Base-by-base conservation (phyloP, 176 grass and related monocot species). In the Avena sativa region DNA sequence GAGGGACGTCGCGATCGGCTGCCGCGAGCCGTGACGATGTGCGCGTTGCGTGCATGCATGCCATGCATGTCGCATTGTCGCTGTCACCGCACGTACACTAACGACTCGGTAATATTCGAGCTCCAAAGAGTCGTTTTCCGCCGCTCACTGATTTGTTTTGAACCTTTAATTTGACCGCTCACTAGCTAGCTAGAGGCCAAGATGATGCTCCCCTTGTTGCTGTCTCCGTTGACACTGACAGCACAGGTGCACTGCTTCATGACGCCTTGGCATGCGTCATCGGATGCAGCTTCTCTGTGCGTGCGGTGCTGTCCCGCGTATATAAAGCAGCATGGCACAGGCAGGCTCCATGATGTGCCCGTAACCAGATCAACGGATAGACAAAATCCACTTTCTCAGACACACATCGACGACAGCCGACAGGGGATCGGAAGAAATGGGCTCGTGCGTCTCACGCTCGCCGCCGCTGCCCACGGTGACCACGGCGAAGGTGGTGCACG, bases 401-500 rank as follows among this genome's bases (percentile, higher is more conserved):
- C 65, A 10, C 30, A 36, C 52, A 55, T 55, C 52, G 52, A 3
- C 52, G 52, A 3, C 53, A 4, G 15, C 53, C 67, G 67, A 40
- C 34, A 70, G 67, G 38, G 5, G 38, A 6, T 4, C 6, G 49
- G 10, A 50, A 49, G 7, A 17, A 28, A 97, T 97, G 95, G 95
- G 92, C 4, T 88, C 84, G 17, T 94, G 88, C 90, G 38, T 89
- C 81, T 94, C 92, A 9, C 63, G 44, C 60, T 74, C 85, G 53
- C 20, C 83, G 81, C 2, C 52, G n/a, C 25, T 34, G 19, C 44
- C 1, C 40, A 12, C 28, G 17, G 19, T 51, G 12, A 11, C 48
- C 48, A 87, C 88, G n/a, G 90, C 86, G 6, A 95, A 82, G 79
- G 91, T 98, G 4, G 74, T 98, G 57, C n/a, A 48, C 68, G 1